phyloP scores from a whole-genome alignment of 768 basidiomycete genomes.

The Epithele typhae region DNA sequence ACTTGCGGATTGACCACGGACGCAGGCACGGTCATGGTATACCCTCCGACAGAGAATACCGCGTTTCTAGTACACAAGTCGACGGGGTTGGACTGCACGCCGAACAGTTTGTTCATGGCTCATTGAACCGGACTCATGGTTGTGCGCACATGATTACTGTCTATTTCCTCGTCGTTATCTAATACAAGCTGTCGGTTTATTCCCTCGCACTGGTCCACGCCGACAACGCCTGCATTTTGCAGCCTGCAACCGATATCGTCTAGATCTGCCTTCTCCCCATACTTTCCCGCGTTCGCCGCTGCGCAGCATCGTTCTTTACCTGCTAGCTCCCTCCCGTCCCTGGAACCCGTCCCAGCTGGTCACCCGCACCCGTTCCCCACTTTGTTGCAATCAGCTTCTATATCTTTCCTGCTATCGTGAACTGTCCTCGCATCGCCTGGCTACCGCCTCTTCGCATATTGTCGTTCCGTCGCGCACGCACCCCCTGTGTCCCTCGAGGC shows the following conservation, averaged over 20 bases:
- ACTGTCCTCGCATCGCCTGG: neutral
- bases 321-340: neutral
- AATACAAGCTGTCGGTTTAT: conserved; percentile 10
- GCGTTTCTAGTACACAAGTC: neutral
- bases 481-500: neutral
- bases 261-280: neutral
- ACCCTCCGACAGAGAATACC: conserved; percentile 4
- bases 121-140: conserved; percentile 7
- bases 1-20: too few relatives aligned
- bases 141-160: conserved; percentile 13
- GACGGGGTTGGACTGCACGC: neutral
- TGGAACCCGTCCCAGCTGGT: too few relatives aligned
- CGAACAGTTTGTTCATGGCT: neutral
- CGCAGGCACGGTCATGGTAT: neutral
- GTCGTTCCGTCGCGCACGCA: neutral
- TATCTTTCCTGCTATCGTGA: conserved; percentile 6
- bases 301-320: neutral
- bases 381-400: neutral
- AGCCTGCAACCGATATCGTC: too few relatives aligned
- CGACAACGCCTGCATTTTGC: too few relatives aligned
- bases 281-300: too few relatives aligned
- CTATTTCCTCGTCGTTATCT: conserved; percentile 11
- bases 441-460: neutral
- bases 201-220: neutral
- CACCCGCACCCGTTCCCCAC: neutral